Conservation (phyloP, 1,139 yeast genomes). For the Lodderomyces theae region DNA sequence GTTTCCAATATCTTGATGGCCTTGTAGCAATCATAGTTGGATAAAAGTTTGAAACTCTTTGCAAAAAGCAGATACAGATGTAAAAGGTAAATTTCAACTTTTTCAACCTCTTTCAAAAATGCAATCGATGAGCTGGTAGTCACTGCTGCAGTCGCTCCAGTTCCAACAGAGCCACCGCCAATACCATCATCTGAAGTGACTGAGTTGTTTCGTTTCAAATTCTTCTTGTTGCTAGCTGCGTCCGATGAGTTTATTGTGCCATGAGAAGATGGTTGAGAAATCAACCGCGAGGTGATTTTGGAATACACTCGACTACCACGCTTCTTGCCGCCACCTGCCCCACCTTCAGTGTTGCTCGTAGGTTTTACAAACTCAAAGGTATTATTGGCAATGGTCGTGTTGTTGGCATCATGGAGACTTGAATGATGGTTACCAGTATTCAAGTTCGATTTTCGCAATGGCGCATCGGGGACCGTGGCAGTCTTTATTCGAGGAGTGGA, state of each 20-base stretch:
- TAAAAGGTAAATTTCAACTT: slow-evolving; percentile 44
- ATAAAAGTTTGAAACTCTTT: slow-evolving; percentile 60
- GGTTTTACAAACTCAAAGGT: slow-evolving; percentile 37
- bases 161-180: neutral
- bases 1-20: slow-evolving; percentile 66
- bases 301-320: slow-evolving; percentile 37
- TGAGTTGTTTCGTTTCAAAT: slow-evolving; percentile 32
- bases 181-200: slow-evolving; percentile 12
- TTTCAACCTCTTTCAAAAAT: slow-evolving; percentile 33
- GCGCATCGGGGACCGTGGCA: slow-evolving; percentile 50
- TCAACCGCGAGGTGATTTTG: slow-evolving; percentile 51
- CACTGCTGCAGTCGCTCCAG: slow-evolving; percentile 8
- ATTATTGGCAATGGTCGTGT: slow-evolving; percentile 6
- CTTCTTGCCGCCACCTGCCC: slow-evolving; percentile 13
- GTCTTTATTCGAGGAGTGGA: slow-evolving; percentile 50
- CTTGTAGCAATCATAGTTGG: slow-evolving; percentile 72
- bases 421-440: slow-evolving; percentile 11
- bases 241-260: slow-evolving; percentile 6
- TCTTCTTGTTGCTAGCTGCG: slow-evolving; percentile 13
- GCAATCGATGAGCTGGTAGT: slow-evolving; percentile 12
- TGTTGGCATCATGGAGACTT: slow-evolving; percentile 11
- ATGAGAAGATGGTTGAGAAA: slow-evolving; percentile 39
- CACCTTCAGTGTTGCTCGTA: slow-evolving; percentile 10
- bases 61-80: slow-evolving; percentile 61
- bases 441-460: slow-evolving; percentile 42